A percentile compares a stretch with the other conserved stretches of the same genome.
These are phyloP conservation scores for Schizosaccharomyces japonicus DNA, from an alignment of 805 yeast species.

Conservation along the genomic window DNA sequence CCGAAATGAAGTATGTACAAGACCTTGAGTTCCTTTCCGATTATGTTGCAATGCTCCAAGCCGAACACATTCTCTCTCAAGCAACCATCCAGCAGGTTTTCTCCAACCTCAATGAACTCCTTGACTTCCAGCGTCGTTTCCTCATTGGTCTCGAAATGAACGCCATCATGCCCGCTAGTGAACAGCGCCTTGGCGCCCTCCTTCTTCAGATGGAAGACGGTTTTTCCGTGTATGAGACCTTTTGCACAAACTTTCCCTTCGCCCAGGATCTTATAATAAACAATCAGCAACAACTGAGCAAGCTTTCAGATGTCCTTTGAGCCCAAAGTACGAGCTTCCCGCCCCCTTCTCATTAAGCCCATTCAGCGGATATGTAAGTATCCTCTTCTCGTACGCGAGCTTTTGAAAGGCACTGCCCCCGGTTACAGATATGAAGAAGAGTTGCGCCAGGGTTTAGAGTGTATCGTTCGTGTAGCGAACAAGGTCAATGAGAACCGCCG, in stretches of 20 bases:
- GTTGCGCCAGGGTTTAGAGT: conserved; percentile 40
- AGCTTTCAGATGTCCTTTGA: conserved; percentile 25
- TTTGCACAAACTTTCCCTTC: conserved; percentile 74
- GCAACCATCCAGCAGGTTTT: conserved; percentile 63
- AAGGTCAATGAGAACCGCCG: conserved; percentile 86
- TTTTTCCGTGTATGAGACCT: conserved; percentile 66
- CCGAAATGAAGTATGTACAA: conserved; percentile 80
- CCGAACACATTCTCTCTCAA: conserved; percentile 42
- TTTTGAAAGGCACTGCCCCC: conserved; percentile 38
- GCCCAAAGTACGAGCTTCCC: conserved; percentile 71
- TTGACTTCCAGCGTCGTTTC: conserved; percentile 81
- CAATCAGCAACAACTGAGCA: conserved; percentile 32
- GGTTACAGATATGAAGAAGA: conserved; percentile 37
- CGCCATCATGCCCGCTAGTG: conserved; percentile 43
- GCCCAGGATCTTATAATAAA: conserved; percentile 57
- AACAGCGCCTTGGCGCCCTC: conserved; percentile 71
- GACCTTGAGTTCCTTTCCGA: conserved; percentile 50
- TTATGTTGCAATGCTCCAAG: conserved; percentile 44
- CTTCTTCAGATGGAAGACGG: conserved; percentile 69
- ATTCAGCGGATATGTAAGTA: conserved; percentile 91
- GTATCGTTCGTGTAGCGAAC: conserved; percentile 63
- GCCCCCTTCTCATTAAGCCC: conserved; percentile 76
- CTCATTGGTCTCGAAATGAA: conserved; percentile 76
- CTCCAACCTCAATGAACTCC: conserved; percentile 60
- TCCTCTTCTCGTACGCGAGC: conserved; percentile 51